Evolutionary conservation across 2,329 filamentous ascomycete species (phyloP), one percentile per base, ranked within the genome.

Genomic region (Stylonectria norvegica): DNA sequence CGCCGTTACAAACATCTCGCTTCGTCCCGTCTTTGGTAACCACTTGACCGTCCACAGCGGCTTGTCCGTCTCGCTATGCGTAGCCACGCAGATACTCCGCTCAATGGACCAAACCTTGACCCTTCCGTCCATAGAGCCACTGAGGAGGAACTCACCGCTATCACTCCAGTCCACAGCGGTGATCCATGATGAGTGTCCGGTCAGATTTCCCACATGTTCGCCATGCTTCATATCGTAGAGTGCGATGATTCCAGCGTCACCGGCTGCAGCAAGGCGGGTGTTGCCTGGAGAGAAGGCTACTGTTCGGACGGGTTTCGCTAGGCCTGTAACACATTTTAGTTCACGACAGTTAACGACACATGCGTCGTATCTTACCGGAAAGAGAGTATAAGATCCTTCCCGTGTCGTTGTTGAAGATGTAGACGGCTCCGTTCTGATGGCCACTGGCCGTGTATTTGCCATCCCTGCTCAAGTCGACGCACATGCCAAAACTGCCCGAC

Each of bases 71-170:
- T 97, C 90, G 42, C 85, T 90, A 61, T 95, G 89, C 8, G 93
- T 98, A 10, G 91, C 89, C 31, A 98, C 93, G 60, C 93, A 97
- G 4, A 76, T 75, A 41, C 81, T 78, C 22, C 83, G 79, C 56
- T 95, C 89, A 43, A 96, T 79, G 20, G 88, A 91, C 93, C 93
- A 98, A 20, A 97, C 86, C 66, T 95, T 96, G 45, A 86, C 88
- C 65, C 95, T 96, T 25, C 93, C 91, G 59, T 97, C 90, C 63
- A 94, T 89, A 2, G 86, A 82, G 34, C 89, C 88, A 58, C 86
- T 94, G 3, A 97, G 73, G 10, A 98, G 71, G 63, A 87, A 95
- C 66, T 97, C 91, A 34, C 93, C 93, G 4, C 86, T 94, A 58
- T 87, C 80, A 62, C 85, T 97, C 89, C 91, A 98, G 62, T 95